Conservation (phyloP, 169 alveolate genomes). For the Eimeria zaria region DNA sequence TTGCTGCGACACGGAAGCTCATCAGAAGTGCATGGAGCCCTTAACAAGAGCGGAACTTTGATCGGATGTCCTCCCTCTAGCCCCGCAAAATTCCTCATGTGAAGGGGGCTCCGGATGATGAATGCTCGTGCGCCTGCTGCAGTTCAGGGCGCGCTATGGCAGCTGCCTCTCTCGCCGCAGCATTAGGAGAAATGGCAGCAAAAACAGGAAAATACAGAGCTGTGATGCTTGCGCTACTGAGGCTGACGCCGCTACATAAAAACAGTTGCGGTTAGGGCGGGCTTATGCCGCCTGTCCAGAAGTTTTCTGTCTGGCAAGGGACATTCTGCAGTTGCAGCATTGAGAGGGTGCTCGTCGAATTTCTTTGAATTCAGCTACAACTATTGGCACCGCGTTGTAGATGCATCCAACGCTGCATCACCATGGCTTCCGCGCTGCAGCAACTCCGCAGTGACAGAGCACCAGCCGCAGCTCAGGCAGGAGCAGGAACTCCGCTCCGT, state of each 20-base stretch:
- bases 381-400: background rate
- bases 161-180: background rate
- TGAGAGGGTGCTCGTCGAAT: background rate
- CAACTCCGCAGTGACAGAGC: background rate
- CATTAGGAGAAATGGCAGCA: constrained; percentile 12
- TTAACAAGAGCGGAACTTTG: constrained; percentile 80
- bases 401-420: background rate
- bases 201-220: background rate
- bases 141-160: background rate
- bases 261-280: background rate
- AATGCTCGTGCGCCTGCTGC: background rate
- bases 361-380: background rate
- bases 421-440: background rate
- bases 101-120: background rate
- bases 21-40: constrained; percentile 90
- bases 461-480: background rate
- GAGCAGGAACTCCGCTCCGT: background rate
- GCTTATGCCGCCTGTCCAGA: background rate
- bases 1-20: constrained; percentile 92
- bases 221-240: background rate
- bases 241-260: background rate
- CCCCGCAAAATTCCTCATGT: background rate
- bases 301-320: background rate
- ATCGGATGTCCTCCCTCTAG: no score
- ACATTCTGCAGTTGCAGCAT: background rate